Evolutionary conservation across 148 eudicot species (phyloP), one percentile per base, ranked within the genome.

Genomic region (Gaultheria prostrata): DNA sequence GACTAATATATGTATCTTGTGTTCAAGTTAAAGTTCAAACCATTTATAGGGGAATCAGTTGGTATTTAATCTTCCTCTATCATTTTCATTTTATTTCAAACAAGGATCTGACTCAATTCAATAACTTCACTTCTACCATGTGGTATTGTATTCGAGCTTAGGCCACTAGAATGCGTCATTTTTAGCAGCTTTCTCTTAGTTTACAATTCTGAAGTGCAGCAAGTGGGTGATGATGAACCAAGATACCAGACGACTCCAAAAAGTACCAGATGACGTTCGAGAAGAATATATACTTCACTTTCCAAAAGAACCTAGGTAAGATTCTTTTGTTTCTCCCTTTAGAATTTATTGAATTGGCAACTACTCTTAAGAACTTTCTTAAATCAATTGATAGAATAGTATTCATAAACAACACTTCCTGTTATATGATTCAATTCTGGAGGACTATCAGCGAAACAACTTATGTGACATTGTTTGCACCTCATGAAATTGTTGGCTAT

Each of bases 141-240:
- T 39, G 43, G 43, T 39, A 39, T 39, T 39, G 43, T 39, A 39
- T 39, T 39, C 5, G 43, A 39, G 43, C 5, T 39, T 39, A 39
- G 43, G 43, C 43, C n/a, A n/a, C n/a, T 39, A 39, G 43, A 39
- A 39, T 39, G 43, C 43, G 43, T 39, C 43, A 4, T 39, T 39
- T 39, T 39, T 39, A 39, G 43, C 43, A 39, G 43, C 43, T 39
- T 39, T 39, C 43, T 39, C 43, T 39, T 12, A 33, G 61, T 26
- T 30, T 83, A 46, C 80, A 39, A 65, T 57, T 71, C 69, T 76
- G 84, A 76, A 46, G 79, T 89, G 88, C 93, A 96, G 99, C 87
- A 96, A 92, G 89, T 96, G 97, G 97, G 95, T 96, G 87, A 94
- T 96, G 98, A 96, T 96, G 99, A 96, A 96, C 89, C 86, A 92